Evolutionary conservation across 2,329 filamentous ascomycete genomes (phyloP), one percentile per base, ranked within the genome.

Genomic region (Golovinomyces cichoracearum): DNA sequence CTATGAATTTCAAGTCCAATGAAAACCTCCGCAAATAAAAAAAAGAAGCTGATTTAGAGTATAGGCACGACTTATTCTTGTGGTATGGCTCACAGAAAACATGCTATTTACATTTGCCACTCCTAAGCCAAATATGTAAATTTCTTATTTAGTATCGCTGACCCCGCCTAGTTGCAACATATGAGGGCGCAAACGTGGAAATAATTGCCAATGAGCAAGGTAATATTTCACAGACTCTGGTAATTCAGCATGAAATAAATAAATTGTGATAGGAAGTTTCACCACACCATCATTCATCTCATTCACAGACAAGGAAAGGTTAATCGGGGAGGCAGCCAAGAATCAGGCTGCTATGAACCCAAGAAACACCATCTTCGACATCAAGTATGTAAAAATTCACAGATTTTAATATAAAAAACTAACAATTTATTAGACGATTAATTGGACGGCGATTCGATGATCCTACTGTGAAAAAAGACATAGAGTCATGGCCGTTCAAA

Each of bases 261-360:
- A 2, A 33, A 33, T 9, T 33, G 3, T 86, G 71, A n/a, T 4
- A 48, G 47, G 47, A 29, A 48, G 35, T 27, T 93, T 93, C 72
- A 95, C 90, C 64, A 95, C 90, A 56, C 90, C 90, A 58, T 95
- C 90, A 50, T 98, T 94, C 74, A 90, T 98, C 65, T 93, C 84
- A 61, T 98, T 98, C 78, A 94, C 85, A 65, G 80, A 88, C 63
- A 84, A 93, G 73, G 90, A 98, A 76, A 86, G 90, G 69, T 73
- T 98, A 71, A 95, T 95, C 64, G 90, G 90, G 74, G 90, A 95
- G 76, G 88, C 90, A 53, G 90, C 90, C 64, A 98, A 95, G 83
- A 98, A 98, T 76, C 86, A 94, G 78, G 90, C 88, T 64, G 88
- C 90, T 63, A 93, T 95, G 84, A 98, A 98, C 83, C 90, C 90